A percentile compares a stretch with the other conserved stretches of the same genome.
Evolutionary conservation across 805 yeast genomes (phyloP).

Genomic region (Lipomyces yamadae): DNA sequence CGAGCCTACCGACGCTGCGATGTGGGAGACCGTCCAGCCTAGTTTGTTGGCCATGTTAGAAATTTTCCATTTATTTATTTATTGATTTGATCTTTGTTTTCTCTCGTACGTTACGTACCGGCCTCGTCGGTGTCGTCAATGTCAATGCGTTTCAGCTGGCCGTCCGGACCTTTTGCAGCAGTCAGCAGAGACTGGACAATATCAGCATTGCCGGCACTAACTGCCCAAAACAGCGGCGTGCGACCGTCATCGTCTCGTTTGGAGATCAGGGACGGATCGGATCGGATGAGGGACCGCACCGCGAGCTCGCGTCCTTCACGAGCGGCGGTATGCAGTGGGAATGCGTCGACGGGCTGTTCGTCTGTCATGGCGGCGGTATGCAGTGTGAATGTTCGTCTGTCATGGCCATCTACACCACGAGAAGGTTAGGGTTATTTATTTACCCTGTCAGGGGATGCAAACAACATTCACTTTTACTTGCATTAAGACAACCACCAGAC

Average conservation of each 20-base stretch:
- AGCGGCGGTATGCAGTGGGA: conserved; percentile 62
- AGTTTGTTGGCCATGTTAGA: too few relatives aligned
- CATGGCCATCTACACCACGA: too few relatives aligned
- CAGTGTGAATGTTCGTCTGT: too few relatives aligned
- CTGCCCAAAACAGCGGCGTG: conserved; percentile 89
- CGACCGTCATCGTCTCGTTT: conserved; percentile 72
- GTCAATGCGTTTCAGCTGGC: conserved; percentile 50
- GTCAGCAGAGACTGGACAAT: conserved; percentile 53
- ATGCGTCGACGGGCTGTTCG: conserved; percentile 13
- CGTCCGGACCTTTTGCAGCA: conserved; percentile 41
- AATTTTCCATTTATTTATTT: too few relatives aligned
- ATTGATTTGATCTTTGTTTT: too few relatives aligned
- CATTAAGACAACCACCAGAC: too few relatives aligned
- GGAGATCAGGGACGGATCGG: conserved; percentile 55
- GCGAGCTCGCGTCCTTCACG: conserved; percentile 60
- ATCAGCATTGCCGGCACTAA: conserved; percentile 61
- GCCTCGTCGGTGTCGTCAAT: conserved; percentile 75
- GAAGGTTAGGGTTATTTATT: too few relatives aligned
- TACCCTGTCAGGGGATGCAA: too few relatives aligned
- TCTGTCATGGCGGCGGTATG: neutral
- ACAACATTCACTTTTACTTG: too few relatives aligned
- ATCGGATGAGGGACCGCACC: conserved; percentile 57
- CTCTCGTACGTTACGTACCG: conserved; percentile 42
- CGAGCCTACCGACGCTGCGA: conserved; percentile 78
- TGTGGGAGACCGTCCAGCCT: conserved; percentile 86